Conservation (phyloP, 2,329 filamentous ascomycete genomes). For the Talaromyces verruculosus region DNA sequence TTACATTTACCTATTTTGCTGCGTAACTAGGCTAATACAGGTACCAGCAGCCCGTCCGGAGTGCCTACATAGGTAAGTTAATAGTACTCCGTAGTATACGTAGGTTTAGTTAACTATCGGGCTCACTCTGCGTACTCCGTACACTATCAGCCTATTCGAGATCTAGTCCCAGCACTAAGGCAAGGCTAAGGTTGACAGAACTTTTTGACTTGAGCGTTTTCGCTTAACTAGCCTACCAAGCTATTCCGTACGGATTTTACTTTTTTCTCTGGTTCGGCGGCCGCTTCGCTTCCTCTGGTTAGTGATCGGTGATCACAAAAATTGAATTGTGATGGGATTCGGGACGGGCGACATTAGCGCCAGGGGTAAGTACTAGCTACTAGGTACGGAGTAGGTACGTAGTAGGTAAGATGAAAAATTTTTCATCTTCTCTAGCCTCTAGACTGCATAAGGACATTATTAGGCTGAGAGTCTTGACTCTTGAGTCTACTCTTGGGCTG, state of each 20-base stretch:
- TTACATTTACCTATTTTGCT: neutral
- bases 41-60: neutral
- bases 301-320: neutral
- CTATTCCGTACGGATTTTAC: too few relatives aligned
- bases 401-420: neutral
- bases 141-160: neutral
- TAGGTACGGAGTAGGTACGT: too few relatives aligned
- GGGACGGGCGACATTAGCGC: neutral
- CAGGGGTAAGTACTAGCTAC: neutral
- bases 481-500: neutral
- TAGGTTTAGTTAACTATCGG: neutral
- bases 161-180: slow-evolving; percentile 13
- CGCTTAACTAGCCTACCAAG: neutral
- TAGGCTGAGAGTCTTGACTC: neutral
- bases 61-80: neutral
- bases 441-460: neutral
- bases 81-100: neutral
- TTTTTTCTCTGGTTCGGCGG: neutral
- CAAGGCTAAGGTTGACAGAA: slow-evolving; percentile 15
- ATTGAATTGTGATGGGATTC: neutral
- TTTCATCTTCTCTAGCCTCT: neutral
- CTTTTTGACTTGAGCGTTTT: neutral
- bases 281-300: neutral
- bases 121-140: neutral
- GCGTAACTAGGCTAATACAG: neutral